Evolutionary conservation across 805 yeast genomes (phyloP), one percentile per base, ranked within the genome.

Genomic region (Yarrowia sp.): DNA sequence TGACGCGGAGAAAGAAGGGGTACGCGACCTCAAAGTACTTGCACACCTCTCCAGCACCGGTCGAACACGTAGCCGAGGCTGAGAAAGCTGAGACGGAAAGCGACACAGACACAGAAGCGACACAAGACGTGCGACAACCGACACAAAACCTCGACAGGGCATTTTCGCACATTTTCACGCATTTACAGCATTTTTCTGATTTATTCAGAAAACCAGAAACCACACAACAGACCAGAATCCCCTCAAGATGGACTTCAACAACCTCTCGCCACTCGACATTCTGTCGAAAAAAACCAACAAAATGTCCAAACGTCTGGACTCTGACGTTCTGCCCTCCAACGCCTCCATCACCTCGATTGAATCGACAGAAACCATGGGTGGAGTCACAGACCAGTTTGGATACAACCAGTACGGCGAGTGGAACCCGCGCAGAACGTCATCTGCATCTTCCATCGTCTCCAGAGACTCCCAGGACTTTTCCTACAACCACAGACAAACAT

Each of bases 201-300:
- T 24, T 24, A 24, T 24, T 24, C 30, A 24, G 30, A 24, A 24
- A 24, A 36, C 10, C 38, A 36, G 12, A 9, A 19, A 7, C 38
- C 6, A 14, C 20, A 55, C 9, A 19, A 14, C 47, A 17, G 38
- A 10, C 7, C 30, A 44, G 19, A 10, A 7, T 24, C 2, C 61
- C 42, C 13, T 4, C 67, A 53, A 40, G 1, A 55, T 39, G 64
- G 47, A 68, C 52, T 56, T 71, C 14, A 70, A 69, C 64, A 69
- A 71, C 60, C 56, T 72, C 52, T 71, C 73, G n/a, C 75, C 75
- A 40, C 63, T 73, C 68, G 74, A 72, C 49, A 46, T 70, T 20
- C 69, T 73, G 65, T 74, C 73, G 66, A 70, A 70, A 67, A 69
- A 71, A 70, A 74, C 66, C 72, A 70, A 70, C 68, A 68, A 63